These are phyloP conservation scores for Cladobotryum mycophilum DNA, from an alignment of 2,329 filamentous ascomycete species.

Conservation along the genomic window DNA sequence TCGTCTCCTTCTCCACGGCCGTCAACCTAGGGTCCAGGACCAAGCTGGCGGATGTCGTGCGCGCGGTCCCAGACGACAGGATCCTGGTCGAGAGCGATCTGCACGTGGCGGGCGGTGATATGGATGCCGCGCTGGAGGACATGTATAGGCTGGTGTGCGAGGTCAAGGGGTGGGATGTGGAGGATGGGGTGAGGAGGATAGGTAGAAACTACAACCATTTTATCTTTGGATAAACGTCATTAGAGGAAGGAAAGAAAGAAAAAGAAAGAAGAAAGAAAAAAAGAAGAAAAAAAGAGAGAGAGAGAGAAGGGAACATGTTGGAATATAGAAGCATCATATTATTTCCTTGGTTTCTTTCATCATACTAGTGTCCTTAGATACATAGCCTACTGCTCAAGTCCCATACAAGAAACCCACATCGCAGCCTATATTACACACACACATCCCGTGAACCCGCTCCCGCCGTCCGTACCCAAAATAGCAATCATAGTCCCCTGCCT, in stretches of 20 bases:
- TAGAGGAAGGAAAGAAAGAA: neutral
- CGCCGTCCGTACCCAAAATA: too few relatives aligned
- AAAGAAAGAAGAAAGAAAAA: neutral
- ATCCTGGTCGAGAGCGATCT: slow-evolving; percentile 88
- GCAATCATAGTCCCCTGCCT: too few relatives aligned
- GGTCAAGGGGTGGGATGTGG: slow-evolving; percentile 70
- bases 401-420: too few relatives aligned
- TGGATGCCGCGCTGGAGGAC: slow-evolving; percentile 72
- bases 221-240: slow-evolving; percentile 49
- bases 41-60: slow-evolving; percentile 59
- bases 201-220: slow-evolving; percentile 73
- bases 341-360: too few relatives aligned
- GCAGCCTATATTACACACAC: too few relatives aligned
- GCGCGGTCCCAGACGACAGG: slow-evolving; percentile 66
- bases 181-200: slow-evolving; percentile 62
- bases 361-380: too few relatives aligned
- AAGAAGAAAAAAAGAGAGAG: too few relatives aligned
- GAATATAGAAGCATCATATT: neutral
- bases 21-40: slow-evolving; percentile 64
- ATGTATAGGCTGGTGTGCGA: slow-evolving; percentile 71
- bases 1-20: slow-evolving; percentile 78
- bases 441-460: too few relatives aligned
- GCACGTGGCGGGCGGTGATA: slow-evolving; percentile 70
- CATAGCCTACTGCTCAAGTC: too few relatives aligned
- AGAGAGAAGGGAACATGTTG: neutral